These are phyloP conservation scores for Psilocybe mexicana DNA, from an alignment of 1,284 basidiomycete species.

Conservation along the genomic window DNA sequence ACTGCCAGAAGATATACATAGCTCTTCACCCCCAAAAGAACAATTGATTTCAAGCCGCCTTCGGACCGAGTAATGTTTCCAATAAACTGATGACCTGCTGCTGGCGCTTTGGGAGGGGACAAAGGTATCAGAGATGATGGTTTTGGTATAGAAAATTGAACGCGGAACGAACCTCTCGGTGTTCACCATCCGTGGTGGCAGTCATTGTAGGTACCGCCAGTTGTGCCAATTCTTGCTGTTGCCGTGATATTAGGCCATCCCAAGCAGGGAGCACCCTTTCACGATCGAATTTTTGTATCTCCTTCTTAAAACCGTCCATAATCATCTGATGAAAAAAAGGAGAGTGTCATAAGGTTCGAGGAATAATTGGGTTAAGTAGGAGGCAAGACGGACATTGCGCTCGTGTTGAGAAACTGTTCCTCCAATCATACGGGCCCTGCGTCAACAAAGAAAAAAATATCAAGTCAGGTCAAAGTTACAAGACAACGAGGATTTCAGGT, in stretches of 20 bases:
- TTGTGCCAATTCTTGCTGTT: conserved; percentile 62
- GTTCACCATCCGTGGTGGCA: conserved; percentile 44
- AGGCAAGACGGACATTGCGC: conserved; percentile 51
- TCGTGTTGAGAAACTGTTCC: conserved; percentile 66
- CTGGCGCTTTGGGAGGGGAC: conserved; percentile 37
- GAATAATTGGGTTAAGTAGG: neutral
- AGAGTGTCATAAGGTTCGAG: neutral
- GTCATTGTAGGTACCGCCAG: conserved; percentile 73
- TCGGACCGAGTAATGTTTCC: conserved; percentile 38
- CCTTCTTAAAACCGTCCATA: conserved; percentile 58
- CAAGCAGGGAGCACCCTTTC: conserved; percentile 69
- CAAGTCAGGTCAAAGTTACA: neutral
- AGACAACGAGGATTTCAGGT: conserved; percentile 21
- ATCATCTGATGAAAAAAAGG: conserved; percentile 48
- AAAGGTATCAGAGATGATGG: neutral
- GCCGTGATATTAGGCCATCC: conserved; percentile 69
- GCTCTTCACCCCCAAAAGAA: neutral
- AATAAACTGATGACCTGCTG: conserved; percentile 47
- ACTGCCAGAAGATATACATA: neutral
- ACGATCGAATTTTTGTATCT: conserved; percentile 63
- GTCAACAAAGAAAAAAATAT: conserved; percentile 1
- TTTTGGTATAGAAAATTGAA: neutral
- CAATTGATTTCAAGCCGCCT: neutral
- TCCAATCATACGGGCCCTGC: conserved; percentile 64
- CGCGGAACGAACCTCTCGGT: conserved; percentile 51